Conservation (phyloP, 164 flowering plant genomes). For the grape (Vitis vinifera) region DNA sequence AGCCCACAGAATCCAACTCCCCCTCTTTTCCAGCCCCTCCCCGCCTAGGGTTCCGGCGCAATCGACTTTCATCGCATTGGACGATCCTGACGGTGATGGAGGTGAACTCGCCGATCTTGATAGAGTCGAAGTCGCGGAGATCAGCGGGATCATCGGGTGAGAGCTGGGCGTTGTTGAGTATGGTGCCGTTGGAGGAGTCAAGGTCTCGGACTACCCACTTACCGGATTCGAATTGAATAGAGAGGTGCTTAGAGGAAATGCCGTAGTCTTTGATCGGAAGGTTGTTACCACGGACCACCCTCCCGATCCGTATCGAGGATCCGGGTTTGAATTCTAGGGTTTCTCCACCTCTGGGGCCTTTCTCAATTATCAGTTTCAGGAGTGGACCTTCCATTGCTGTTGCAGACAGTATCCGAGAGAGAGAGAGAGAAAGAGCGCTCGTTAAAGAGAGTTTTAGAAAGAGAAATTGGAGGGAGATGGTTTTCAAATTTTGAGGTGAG, state of each 20-base stretch:
- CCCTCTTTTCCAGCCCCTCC: constrained; percentile 6
- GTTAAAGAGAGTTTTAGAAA: too few relatives aligned
- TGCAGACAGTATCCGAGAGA: background rate
- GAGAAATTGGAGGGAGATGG: too few relatives aligned
- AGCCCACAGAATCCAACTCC: constrained; percentile 1
- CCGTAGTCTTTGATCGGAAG: constrained; percentile 64
- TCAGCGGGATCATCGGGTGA: constrained; percentile 22
- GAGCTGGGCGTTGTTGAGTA: constrained; percentile 35
- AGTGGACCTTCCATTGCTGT: constrained; percentile 17
- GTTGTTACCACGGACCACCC: constrained; percentile 61
- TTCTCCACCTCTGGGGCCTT: constrained; percentile 69
- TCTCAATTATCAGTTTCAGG: constrained; percentile 42
- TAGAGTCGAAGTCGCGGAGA: constrained; percentile 43
- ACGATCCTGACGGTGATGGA: constrained; percentile 39
- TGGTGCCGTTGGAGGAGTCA: constrained; percentile 71
- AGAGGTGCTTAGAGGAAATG: constrained; percentile 66
- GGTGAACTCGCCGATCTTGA: constrained; percentile 65
- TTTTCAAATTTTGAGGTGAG: too few relatives aligned
- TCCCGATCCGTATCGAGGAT: constrained; percentile 50
- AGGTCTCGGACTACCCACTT: constrained; percentile 66
- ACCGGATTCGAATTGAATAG: constrained; percentile 34
- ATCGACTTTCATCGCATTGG: background rate
- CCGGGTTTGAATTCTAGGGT: constrained; percentile 40
- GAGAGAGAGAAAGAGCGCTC: too few relatives aligned
- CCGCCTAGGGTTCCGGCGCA: constrained; percentile 38